Evolutionary conservation across 2,329 filamentous ascomycete species (phyloP).

Genomic region (Rutstroemia sp.): DNA sequence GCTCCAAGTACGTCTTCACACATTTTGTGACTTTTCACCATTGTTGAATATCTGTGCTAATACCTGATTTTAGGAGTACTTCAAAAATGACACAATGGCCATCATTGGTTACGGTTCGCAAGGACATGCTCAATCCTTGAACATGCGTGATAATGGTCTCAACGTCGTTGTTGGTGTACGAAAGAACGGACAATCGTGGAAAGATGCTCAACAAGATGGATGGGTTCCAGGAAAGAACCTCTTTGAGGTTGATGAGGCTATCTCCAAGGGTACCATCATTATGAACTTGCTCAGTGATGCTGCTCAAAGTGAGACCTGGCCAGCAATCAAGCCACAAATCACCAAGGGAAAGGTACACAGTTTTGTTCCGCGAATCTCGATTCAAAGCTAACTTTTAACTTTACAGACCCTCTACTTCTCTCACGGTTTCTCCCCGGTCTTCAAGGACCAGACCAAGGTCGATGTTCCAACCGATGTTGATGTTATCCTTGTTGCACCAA

Average conservation of each 20-base stretch:
- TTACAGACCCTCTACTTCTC: conserved; percentile 96
- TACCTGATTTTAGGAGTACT: conserved; percentile 67
- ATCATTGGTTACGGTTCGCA: conserved; percentile 98
- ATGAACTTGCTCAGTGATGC: conserved; percentile 99
- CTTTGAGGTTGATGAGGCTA: conserved; percentile 96
- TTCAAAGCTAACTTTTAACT: conserved; percentile 14
- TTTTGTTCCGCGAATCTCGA: neutral
- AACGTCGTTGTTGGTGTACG: conserved; percentile 99
- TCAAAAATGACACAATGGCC: conserved; percentile 99
- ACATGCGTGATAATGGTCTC: conserved; percentile 98
- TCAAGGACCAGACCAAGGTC: conserved; percentile 99
- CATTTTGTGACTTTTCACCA: conserved; percentile 1
- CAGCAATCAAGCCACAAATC: conserved; percentile 93
- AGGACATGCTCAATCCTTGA: conserved; percentile 97
- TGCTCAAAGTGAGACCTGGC: conserved; percentile 98
- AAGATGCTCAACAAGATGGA: conserved; percentile 93
- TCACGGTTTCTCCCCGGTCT: conserved; percentile 99
- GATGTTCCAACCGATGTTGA: conserved; percentile 93
- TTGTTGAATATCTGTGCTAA: conserved; percentile 10
- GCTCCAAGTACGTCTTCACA: conserved; percentile 64
- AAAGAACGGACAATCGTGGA: conserved; percentile 97
- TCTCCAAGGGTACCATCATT: conserved; percentile 85
- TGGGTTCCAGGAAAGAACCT: conserved; percentile 99
- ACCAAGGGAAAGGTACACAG: conserved; percentile 88
- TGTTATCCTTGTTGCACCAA: conserved; percentile 98